These are phyloP conservation scores for Cenchrus fungigraminus DNA, from an alignment of 176 grass and related monocot genomes.

Conservation along the genomic window DNA sequence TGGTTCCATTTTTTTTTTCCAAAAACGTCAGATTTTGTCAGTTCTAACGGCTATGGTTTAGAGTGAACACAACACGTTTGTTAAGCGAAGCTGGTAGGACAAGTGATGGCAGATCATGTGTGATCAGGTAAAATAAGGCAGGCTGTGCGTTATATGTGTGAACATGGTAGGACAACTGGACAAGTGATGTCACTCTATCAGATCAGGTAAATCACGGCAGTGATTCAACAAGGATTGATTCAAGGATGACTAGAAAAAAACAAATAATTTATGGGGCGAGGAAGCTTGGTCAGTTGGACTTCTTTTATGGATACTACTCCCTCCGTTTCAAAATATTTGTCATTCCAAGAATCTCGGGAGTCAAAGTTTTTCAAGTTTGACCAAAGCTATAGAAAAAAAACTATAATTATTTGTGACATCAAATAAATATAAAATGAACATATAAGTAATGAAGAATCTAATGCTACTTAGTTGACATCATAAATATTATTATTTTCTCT, in stretches of 20 bases:
- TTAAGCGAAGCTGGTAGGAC: not conserved
- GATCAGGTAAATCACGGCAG: not conserved
- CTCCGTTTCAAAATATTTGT: no score
- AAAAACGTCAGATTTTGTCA: not conserved
- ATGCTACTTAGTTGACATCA: no score
- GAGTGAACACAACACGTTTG: not conserved
- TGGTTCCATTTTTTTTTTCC: no score
- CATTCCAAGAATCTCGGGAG: no score
- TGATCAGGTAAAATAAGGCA: not conserved
- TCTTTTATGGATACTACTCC: not conserved
- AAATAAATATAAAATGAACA: no score
- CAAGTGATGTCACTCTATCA: constrained; percentile 8
- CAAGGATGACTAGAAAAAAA: not conserved
- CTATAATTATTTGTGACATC: no score
- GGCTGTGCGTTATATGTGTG: not conserved
- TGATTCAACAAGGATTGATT: not conserved
- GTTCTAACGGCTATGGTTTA: not conserved
- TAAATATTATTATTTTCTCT: no score
- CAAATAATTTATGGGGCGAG: not conserved
- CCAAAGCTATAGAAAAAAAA: no score
- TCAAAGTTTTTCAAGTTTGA: no score
- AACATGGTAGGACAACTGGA: not conserved
- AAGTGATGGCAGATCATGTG: not conserved
- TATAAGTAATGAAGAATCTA: no score
- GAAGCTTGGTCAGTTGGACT: not conserved